Evolutionary conservation across 768 basidiomycete species (phyloP), one percentile per base, ranked within the genome.

Genomic region (Tulasnella sp.): DNA sequence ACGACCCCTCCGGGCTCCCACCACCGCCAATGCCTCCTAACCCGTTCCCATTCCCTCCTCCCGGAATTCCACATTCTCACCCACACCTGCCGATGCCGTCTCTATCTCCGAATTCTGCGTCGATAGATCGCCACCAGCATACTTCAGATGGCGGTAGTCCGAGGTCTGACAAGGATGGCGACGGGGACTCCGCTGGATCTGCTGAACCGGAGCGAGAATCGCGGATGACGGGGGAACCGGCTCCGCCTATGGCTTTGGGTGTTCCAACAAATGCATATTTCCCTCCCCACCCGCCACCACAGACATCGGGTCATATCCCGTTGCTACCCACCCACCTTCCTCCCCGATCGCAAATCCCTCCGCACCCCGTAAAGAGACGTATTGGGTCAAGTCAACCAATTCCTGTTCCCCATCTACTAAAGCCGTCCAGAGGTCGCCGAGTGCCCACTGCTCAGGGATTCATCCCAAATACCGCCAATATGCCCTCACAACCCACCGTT

Each of bases 361-460:
- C 77, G 69, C 29, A 77, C 35, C 29, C 39, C 15, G 26, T 67
- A 69, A 48, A 70, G 35, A 32, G 77, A 67, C 40, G 77, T 44
- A 32, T 67, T 5, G 61, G 61, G 61, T 67, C 61, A 16, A 67
- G 61, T 13, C 61, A 67, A 15, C 83, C 83, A 10, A 77, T 82
- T 32, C 82, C 82, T 20, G 80, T 82, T 3, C 82, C 82, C 2
- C 79, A 82, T 61, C 79, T 83, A 57, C 82, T 80, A 44, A 84
- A 84, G 80, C 81, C 82, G 70, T 80, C 80, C n/a, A 79, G 83
- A 71, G 83, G 83, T 10, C 77, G 83, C 29, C 82, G 79, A 37
- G 83, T 84, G 7, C 83, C 83, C 2, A 77, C 80, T 70, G 78
- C 74, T 23, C 46, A 39, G n/a, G 35, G 32, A 57, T 39, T 67